Evolutionary conservation across 2,329 filamentous ascomycete genomes (phyloP), one percentile per base, ranked within the genome.

Genomic region (Calonectria montana): DNA sequence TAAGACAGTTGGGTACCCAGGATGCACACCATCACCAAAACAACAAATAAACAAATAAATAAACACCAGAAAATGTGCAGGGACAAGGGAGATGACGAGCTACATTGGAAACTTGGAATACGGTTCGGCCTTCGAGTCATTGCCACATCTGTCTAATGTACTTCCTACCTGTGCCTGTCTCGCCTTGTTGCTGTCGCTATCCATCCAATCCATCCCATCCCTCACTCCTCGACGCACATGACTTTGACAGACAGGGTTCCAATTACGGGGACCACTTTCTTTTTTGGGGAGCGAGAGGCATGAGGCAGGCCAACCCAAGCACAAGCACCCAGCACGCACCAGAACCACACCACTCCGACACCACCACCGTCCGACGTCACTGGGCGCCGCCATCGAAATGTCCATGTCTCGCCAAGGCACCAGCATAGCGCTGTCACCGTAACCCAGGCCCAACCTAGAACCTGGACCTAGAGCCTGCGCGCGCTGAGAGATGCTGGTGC

Each of bases 281-380:
- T 35, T 35, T 35, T 29, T 7, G 50, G 27, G 48, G 25, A 15
- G 47, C 5, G 47, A 27, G 50, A 31, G 50, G 12, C 53, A 57
- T 57, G 29, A 37, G 31, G 45, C 29, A 57, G 21, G 21, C 10
- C 43, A 27, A 55, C 35, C 61, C 47, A 69, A 69, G 67, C 55
- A 65, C 66, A 66, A 71, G 61, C 47, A n/a, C 41, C 50, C 31
- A 57, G 29, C 29, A 35, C 53, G 35, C 53, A 21, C 53, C 53
- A 53, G 37, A 74, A 79, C 75, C 77, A 78, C 76, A 78, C 77
- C 77, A 78, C 73, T 65, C 65, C 77, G 74, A 78, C 77, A 78
- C 77, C 77, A 78, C 73, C 61, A 75, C 73, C 77, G 71, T 78
- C 74, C 71, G 76, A 78, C 74, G 69, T 73, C 68, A 67, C 73